Percentiles rank a stretch among this genome's conserved stretches.
Conservation (phyloP, 2,329 filamentous ascomycete genomes). For the Cercospora beticola region DNA sequence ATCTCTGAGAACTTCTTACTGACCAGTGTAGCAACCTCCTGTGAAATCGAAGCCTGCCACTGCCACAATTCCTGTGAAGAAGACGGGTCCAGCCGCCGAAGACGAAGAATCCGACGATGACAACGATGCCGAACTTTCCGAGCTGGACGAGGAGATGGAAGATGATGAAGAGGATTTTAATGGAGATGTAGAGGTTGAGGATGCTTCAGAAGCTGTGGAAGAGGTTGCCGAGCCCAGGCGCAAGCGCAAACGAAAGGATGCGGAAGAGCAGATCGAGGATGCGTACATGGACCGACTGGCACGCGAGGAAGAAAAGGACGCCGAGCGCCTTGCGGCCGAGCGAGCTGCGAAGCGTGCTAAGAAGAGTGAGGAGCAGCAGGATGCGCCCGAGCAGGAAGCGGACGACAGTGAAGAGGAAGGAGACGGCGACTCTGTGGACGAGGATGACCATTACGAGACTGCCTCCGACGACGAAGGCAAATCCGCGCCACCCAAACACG, state of each 20-base stretch:
- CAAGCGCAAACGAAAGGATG: slow-evolving; percentile 48
- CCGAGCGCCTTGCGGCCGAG: slow-evolving; percentile 30
- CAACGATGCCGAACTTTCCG: slow-evolving; percentile 26
- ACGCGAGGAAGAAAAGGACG: slow-evolving; percentile 43
- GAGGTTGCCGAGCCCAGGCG: slow-evolving; percentile 53
- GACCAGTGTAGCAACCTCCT: slow-evolving; percentile 38
- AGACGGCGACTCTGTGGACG: slow-evolving; percentile 28
- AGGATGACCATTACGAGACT: slow-evolving; percentile 29
- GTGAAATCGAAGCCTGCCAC: slow-evolving; percentile 23
- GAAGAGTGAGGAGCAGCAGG: slow-evolving; percentile 25
- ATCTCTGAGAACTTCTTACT: not conserved
- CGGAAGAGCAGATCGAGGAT: slow-evolving; percentile 66
- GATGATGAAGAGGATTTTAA: slow-evolving; percentile 26
- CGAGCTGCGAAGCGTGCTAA: slow-evolving; percentile 36
- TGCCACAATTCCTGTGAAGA: slow-evolving; percentile 40
- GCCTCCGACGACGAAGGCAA: slow-evolving; percentile 43
- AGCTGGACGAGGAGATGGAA: slow-evolving; percentile 22
- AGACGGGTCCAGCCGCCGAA: slow-evolving; percentile 4
- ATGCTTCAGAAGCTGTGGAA: slow-evolving; percentile 22
- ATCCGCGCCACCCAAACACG: slow-evolving; percentile 59
- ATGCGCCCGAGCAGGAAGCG: slow-evolving; percentile 22
- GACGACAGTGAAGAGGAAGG: slow-evolving; percentile 31
- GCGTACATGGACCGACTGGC: slow-evolving; percentile 67
- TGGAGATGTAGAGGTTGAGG: slow-evolving; percentile 26
- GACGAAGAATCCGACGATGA: slow-evolving; percentile 39